These are phyloP conservation scores for Rhizoctonia solani DNA, from an alignment of 1,284 basidiomycete genomes.

Conservation along the genomic window DNA sequence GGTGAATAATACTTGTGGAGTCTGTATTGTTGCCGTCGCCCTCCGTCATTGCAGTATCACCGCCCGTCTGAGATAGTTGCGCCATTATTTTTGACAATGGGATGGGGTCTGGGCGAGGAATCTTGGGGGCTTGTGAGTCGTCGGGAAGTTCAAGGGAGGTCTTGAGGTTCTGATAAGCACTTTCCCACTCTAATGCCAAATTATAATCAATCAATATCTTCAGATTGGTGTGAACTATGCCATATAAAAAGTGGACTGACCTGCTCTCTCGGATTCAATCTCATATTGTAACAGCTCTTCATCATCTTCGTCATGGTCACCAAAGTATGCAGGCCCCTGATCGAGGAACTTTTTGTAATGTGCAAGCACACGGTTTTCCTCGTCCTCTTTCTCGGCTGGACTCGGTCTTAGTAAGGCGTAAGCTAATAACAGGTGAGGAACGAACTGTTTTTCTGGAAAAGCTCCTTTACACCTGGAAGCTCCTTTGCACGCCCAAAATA, in stretches of 20 bases:
- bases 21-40: slow-evolving; percentile 23
- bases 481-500: slow-evolving; percentile 98
- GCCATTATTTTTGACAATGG: slow-evolving; percentile 43
- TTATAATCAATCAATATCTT: slow-evolving; percentile 11
- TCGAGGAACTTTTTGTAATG: slow-evolving; percentile 89
- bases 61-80: slow-evolving; percentile 59
- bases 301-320: slow-evolving; percentile 87
- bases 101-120: slow-evolving; percentile 52
- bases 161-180: slow-evolving; percentile 61
- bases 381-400: slow-evolving; percentile 61
- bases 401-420: background rate
- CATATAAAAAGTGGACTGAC: slow-evolving; percentile 51
- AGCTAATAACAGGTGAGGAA: slow-evolving; percentile 10
- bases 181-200: slow-evolving; percentile 66
- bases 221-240: slow-evolving; percentile 16
- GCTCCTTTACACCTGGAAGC: slow-evolving; percentile 91
- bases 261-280: slow-evolving; percentile 70
- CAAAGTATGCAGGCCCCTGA: slow-evolving; percentile 88
- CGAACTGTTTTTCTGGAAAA: slow-evolving; percentile 83
- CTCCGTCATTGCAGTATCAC: slow-evolving; percentile 50
- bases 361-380: slow-evolving; percentile 75
- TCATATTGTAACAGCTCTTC: slow-evolving; percentile 73
- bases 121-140: slow-evolving; percentile 57
- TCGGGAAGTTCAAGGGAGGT: slow-evolving; percentile 59
- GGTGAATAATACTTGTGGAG: slow-evolving; percentile 40